Evolutionary conservation across 768 basidiomycete species (phyloP), one percentile per base, ranked within the genome.

Genomic region (Lyophyllum semitale): DNA sequence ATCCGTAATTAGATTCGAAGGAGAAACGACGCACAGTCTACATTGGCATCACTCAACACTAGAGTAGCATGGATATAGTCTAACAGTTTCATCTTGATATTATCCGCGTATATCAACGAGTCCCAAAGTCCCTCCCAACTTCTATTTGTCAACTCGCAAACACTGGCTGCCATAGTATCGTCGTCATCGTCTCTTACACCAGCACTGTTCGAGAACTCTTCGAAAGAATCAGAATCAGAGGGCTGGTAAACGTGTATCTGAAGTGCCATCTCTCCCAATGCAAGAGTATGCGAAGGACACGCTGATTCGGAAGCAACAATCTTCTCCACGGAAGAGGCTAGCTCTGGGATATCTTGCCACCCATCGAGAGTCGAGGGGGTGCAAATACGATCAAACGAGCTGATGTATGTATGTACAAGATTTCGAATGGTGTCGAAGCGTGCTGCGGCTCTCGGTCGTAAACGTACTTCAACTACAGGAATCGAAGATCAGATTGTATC

Each of bases 61-160:
- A 98, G 78, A 0, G 96, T 98, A 22, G 95, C 91, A 73, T 96
- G 88, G 57, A 98, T 95, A 68, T 97, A 98, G 68, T 96, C 89
- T 43, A 99, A 79, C 11, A 99, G 78, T 59, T 88, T 89, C 54
- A 87, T 74, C 70, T 98, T 99, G 65, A 98, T 86, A 67, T 89
- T 80, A 57, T 83, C 82, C 30, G 76, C 77, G 69, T 96, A 99
- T 66, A 98, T 89, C 61, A 99, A 69, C 45, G 88, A 91, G 48
- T 89, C 89, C 97, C 97, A 98, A 15, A 98, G 73, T 1, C 96
- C 95, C 56, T 98, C 96, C 79, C 91, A 88, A 37, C 78, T 81
- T 58, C 78, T 70, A 58, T 88, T 89, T 1, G 97, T 97, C 43
- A 99, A 79, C 51, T 95, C 90, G 67, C 90, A 90, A 18, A 98